Evolutionary conservation across 2,329 filamentous ascomycete genomes (phyloP).

Genomic region (Nemania serpens): DNA sequence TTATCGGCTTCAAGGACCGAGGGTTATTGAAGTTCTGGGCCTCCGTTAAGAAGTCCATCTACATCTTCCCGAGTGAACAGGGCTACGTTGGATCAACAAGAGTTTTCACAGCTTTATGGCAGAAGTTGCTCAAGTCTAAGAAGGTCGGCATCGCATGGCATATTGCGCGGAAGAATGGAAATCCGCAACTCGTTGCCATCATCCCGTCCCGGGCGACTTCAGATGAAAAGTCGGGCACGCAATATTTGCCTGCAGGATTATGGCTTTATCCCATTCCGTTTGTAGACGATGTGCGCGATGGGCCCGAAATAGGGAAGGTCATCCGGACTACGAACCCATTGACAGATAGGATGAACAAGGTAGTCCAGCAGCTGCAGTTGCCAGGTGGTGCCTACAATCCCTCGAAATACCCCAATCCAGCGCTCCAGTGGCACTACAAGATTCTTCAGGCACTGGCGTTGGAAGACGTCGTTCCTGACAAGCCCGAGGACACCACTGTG

Average conservation of each 20-base stretch:
- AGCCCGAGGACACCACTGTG: constrained; percentile 74
- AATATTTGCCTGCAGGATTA: constrained; percentile 78
- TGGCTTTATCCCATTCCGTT: constrained; percentile 90
- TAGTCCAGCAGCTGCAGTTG: constrained; percentile 85
- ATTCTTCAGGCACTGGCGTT: constrained; percentile 90
- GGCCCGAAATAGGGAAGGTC: constrained; percentile 63
- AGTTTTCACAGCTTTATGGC: constrained; percentile 88
- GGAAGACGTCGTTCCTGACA: constrained; percentile 85
- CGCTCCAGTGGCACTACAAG: constrained; percentile 95
- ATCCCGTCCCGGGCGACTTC: constrained; percentile 72
- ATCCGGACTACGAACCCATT: constrained; percentile 69
- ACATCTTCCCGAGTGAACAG: constrained; percentile 92
- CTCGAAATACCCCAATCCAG: constrained; percentile 85
- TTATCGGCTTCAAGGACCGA: constrained; percentile 91
- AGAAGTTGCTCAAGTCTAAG: constrained; percentile 77
- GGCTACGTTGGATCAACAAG: constrained; percentile 89
- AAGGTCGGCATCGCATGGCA: constrained; percentile 92
- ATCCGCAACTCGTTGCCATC: constrained; percentile 79
- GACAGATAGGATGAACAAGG: constrained; percentile 78
- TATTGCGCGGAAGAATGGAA: constrained; percentile 78
- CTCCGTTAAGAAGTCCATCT: constrained; percentile 82
- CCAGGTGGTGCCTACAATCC: constrained; percentile 86
- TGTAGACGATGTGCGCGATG: constrained; percentile 82
- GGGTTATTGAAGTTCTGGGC: constrained; percentile 80
- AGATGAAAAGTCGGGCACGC: constrained; percentile 67